Conservation (phyloP, 108 stramenopile species). For the Cyclotella atomus region DNA sequence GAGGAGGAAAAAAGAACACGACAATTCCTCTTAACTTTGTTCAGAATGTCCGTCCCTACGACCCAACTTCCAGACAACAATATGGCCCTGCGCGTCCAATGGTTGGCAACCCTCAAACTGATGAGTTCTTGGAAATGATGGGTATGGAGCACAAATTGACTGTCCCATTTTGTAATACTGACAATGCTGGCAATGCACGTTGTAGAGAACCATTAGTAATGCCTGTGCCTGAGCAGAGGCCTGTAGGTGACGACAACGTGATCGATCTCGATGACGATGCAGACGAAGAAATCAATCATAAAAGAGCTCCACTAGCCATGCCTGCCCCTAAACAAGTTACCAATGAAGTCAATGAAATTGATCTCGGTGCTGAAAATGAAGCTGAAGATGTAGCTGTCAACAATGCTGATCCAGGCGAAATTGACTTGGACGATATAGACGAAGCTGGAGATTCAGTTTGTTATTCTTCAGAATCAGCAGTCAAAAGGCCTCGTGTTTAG, state of each 20-base stretch:
- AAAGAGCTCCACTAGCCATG: neutral
- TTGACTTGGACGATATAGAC: conserved; percentile 28
- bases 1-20: conserved; percentile 10
- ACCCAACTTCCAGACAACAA: conserved; percentile 9
- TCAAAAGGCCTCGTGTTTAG: conserved; percentile 7
- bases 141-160: conserved; percentile 83
- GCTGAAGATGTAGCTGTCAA: neutral
- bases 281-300: neutral
- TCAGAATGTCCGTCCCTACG: conserved; percentile 59
- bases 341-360: conserved; percentile 56
- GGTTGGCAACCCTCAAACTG: conserved; percentile 95
- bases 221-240: neutral
- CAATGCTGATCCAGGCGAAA: conserved; percentile 33
- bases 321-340: conserved; percentile 8
- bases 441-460: conserved; percentile 33
- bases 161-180: conserved; percentile 56
- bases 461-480: conserved; percentile 13
- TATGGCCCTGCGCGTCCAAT: conserved; percentile 44
- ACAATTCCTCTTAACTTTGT: conserved; percentile 69
- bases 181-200: neutral
- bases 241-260: conserved; percentile 45
- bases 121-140: conserved; percentile 73
- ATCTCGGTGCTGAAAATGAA: conserved; percentile 44
- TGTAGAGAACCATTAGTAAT: conserved; percentile 3
- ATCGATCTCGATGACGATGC: conserved; percentile 55